A percentile compares a stretch with the other conserved stretches of the same genome.
Conservation (phyloP, 305 asterid species). For the Fraxinus dipetala region DNA sequence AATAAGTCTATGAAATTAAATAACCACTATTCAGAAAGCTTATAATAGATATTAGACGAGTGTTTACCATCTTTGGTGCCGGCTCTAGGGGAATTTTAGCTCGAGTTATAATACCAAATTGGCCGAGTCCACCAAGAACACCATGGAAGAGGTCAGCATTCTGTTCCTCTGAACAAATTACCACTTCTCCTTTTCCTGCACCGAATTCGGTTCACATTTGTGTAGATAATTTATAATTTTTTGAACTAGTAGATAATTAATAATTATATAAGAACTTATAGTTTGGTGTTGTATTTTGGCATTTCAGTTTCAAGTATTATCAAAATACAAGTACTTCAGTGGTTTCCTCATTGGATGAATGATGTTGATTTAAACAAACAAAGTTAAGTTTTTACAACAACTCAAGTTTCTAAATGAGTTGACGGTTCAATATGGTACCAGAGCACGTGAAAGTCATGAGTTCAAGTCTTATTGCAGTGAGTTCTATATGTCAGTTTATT, state of each 20-base stretch:
- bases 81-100: slow-evolving; percentile 46
- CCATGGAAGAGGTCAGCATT: slow-evolving; percentile 47
- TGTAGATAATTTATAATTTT: background rate
- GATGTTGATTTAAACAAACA: background rate
- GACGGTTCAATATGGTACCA: background rate
- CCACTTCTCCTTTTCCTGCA: slow-evolving; percentile 45
- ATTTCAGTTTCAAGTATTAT: background rate
- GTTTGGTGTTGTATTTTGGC: background rate
- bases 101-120: slow-evolving; percentile 44
- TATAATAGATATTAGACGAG: background rate
- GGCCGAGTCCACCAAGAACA: slow-evolving; percentile 52
- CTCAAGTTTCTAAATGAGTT: background rate
- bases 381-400: background rate
- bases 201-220: slow-evolving; percentile 2
- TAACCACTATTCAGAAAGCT: background rate
- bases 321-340: background rate
- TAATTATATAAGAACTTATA: background rate
- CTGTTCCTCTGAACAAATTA: slow-evolving; percentile 41
- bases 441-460: background rate
- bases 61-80: slow-evolving; percentile 42
- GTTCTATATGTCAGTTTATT: background rate
- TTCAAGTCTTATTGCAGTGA: background rate
- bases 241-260: background rate
- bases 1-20: background rate
- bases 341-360: background rate